Percentiles rank a stretch among this genome's conserved stretches.
Evolutionary conservation across 208 protist species (phyloP).

Genomic region (Trypanosoma cruzi): DNA sequence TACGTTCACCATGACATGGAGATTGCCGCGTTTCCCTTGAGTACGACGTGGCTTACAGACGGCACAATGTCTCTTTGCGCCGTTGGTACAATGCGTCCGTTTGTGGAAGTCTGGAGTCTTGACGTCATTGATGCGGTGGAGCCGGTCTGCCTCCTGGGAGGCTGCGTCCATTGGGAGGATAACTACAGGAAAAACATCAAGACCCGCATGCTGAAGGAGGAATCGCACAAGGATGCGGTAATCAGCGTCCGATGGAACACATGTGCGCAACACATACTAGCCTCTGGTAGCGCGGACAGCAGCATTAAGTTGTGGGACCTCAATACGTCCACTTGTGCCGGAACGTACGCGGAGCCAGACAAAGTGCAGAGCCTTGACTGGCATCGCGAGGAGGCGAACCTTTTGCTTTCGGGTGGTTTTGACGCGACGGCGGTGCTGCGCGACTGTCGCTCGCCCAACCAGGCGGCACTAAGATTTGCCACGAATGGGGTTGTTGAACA

Average conservation of each 20-base stretch:
- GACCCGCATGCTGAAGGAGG: constrained; percentile 47
- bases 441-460: constrained; percentile 76
- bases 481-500: constrained; percentile 67
- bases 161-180: constrained; percentile 55
- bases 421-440: constrained; percentile 71
- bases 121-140: constrained; percentile 96
- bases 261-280: constrained; percentile 91
- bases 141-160: constrained; percentile 92
- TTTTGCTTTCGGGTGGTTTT: constrained; percentile 90
- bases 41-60: constrained; percentile 94
- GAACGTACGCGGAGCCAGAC: constrained; percentile 91
- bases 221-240: constrained; percentile 96
- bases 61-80: constrained; percentile 93
- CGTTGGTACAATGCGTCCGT: constrained; percentile 97
- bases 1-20: constrained; percentile 98
- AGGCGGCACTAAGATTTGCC: constrained; percentile 59
- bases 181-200: constrained; percentile 84
- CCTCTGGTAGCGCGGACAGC: constrained; percentile 94
- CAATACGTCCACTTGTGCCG: constrained; percentile 70
- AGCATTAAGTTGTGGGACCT: constrained; percentile 98
- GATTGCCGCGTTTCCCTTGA: constrained; percentile 94
- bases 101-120: constrained; percentile 98
- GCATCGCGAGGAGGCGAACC: constrained; percentile 82
- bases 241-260: constrained; percentile 95
- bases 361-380: constrained; percentile 93